Percentiles rank a stretch among this genome's conserved stretches.
Conservation (phyloP, 768 basidiomycete species). For the Auriscalpium vulgare region DNA sequence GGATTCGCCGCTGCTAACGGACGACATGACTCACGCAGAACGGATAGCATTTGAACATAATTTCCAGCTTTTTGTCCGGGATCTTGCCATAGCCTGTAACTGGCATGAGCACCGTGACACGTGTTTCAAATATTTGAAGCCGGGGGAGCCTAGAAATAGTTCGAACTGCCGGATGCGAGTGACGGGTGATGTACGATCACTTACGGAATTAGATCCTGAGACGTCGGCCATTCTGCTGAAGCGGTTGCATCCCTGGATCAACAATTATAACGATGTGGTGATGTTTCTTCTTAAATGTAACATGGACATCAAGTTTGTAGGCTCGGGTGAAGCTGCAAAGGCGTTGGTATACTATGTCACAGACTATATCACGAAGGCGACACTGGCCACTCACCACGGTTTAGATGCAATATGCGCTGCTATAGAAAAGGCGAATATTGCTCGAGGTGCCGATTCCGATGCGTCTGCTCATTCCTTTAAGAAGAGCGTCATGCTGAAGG, state of each 20-base stretch:
- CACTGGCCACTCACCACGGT: constrained; percentile 32
- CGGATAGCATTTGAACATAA: background rate
- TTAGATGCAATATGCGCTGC: background rate
- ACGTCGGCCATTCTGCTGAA: constrained; percentile 25
- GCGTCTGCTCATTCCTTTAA: too few species aligned
- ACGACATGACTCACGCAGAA: background rate
- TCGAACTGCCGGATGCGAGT: constrained; percentile 22
- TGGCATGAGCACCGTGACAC: constrained; percentile 26
- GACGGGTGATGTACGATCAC: background rate
- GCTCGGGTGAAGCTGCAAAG: constrained; percentile 32
- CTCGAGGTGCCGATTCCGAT: too few species aligned
- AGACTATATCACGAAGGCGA: constrained; percentile 39
- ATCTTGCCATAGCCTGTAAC: constrained; percentile 23
- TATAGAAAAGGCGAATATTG: background rate
- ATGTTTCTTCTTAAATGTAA: constrained; percentile 26
- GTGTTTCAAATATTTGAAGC: constrained; percentile 32
- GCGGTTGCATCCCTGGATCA: constrained; percentile 32
- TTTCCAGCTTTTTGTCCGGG: background rate
- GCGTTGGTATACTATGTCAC: constrained; percentile 41
- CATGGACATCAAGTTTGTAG: constrained; percentile 41
- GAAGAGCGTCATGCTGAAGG: background rate
- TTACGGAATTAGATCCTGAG: constrained; percentile 21
- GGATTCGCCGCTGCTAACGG: background rate
- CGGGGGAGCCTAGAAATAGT: constrained; percentile 16
- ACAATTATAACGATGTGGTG: constrained; percentile 30